Percentiles rank a stretch among this genome's conserved stretches.
Evolutionary conservation across 768 basidiomycete genomes (phyloP).

Genomic region (Lactifluus rugatus): DNA sequence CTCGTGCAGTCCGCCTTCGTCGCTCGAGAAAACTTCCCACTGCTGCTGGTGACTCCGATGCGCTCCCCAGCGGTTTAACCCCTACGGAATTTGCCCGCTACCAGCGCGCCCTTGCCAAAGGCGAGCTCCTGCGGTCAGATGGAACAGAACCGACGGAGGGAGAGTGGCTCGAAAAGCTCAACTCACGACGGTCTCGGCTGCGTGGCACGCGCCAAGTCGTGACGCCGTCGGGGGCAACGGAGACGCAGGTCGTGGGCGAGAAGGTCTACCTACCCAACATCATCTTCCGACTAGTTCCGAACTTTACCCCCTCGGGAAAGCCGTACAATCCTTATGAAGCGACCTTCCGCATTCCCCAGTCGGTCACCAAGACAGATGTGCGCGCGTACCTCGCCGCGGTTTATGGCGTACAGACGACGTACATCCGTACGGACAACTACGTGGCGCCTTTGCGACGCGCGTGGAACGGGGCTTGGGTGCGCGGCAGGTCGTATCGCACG

Average conservation of each 20-base stretch:
- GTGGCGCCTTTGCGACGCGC: slow-evolving; percentile 42
- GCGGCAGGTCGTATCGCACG: slow-evolving; percentile 35
- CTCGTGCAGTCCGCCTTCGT: slow-evolving; percentile 63
- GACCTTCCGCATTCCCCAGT: slow-evolving; percentile 85
- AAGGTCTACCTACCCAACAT: slow-evolving; percentile 86
- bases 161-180: slow-evolving; percentile 51
- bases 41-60: slow-evolving; percentile 34
- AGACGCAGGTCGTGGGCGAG: slow-evolving; percentile 59
- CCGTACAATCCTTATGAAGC: slow-evolving; percentile 93
- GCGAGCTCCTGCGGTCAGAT: slow-evolving; percentile 33
- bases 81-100: slow-evolving; percentile 56
- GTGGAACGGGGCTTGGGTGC: slow-evolving; percentile 21
- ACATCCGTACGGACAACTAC: slow-evolving; percentile 93
- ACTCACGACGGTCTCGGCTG: slow-evolving; percentile 50
- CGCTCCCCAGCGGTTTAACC: slow-evolving; percentile 47
- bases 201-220: slow-evolving; percentile 45
- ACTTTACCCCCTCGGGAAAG: slow-evolving; percentile 62
- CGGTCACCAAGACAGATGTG: slow-evolving; percentile 86
- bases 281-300: slow-evolving; percentile 73
- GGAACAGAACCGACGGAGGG: slow-evolving; percentile 33
- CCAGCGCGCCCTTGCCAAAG: slow-evolving; percentile 45
- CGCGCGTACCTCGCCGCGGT: slow-evolving; percentile 73
- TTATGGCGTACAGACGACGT: slow-evolving; percentile 86
- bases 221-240: slow-evolving; percentile 33
- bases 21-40: slow-evolving; percentile 42